These are phyloP conservation scores for Geotrichum australiense DNA, from an alignment of 1,139 yeast species.

Conservation along the genomic window DNA sequence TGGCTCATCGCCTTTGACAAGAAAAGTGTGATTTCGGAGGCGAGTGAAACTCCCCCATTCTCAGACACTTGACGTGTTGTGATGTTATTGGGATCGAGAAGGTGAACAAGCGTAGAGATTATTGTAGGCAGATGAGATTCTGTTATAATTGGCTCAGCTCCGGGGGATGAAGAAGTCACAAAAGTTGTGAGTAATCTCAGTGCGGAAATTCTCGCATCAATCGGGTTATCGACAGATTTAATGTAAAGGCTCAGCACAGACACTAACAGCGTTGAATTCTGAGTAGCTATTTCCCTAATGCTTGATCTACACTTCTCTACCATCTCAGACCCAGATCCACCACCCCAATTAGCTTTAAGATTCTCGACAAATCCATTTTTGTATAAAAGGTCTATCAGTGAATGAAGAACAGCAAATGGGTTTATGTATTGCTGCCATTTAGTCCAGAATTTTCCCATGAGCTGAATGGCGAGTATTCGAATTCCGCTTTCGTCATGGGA, in stretches of 20 bases:
- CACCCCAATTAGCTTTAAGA: no score
- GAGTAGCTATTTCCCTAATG: conserved; percentile 23
- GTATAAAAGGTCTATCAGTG: conserved; percentile 21
- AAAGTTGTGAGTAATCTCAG: conserved; percentile 22
- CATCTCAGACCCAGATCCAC: conserved; percentile 5
- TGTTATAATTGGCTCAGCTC: conserved; percentile 10
- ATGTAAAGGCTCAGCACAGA: conserved; percentile 25
- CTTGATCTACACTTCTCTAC: conserved; percentile 21
- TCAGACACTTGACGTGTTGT: conserved; percentile 22
- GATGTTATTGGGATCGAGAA: conserved; percentile 24
- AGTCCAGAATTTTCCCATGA: conserved; percentile 28
- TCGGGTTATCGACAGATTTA: conserved; percentile 19
- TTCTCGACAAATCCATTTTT: conserved; percentile 22
- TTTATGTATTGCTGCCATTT: conserved; percentile 26
- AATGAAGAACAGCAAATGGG: conserved; percentile 24
- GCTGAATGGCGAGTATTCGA: conserved; percentile 21
- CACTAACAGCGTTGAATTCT: conserved; percentile 24
- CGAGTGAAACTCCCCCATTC: conserved; percentile 22
- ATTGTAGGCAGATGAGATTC: conserved; percentile 23
- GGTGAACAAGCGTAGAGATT: conserved; percentile 24
- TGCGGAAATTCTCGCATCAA: conserved; percentile 24
- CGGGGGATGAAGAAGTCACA: conserved; percentile 12
- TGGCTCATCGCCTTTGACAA: conserved; percentile 21
- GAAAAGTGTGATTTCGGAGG: conserved; percentile 25
- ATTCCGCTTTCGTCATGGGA: no score